Evolutionary conservation across 2,329 filamentous ascomycete genomes (phyloP).

Genomic region (Aspergillus versicolor): DNA sequence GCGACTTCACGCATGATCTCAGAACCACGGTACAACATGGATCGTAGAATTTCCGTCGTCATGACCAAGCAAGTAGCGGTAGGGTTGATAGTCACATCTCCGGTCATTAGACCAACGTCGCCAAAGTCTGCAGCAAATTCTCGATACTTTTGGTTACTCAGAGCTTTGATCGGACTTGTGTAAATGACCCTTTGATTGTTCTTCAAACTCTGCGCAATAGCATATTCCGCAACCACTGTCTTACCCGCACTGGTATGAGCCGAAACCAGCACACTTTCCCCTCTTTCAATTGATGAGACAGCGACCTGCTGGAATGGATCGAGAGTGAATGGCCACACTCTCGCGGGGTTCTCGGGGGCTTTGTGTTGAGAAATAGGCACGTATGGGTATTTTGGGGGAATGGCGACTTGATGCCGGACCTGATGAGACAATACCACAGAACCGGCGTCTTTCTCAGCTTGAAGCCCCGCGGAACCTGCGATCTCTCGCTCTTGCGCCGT

Average conservation of each 20-base stretch:
- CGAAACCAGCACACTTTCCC: slow-evolving; percentile 94
- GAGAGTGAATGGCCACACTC: slow-evolving; percentile 82
- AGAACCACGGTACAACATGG: slow-evolving; percentile 96
- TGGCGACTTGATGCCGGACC: slow-evolving; percentile 94
- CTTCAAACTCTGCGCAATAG: slow-evolving; percentile 94
- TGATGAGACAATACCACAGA: slow-evolving; percentile 85
- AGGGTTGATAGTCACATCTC: slow-evolving; percentile 98
- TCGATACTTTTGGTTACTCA: slow-evolving; percentile 98
- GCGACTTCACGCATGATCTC: slow-evolving; percentile 99
- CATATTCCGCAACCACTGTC: slow-evolving; percentile 97
- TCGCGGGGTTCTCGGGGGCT: slow-evolving; percentile 80
- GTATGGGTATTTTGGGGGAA: slow-evolving; percentile 92
- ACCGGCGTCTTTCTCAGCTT: slow-evolving; percentile 61
- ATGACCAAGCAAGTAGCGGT: slow-evolving; percentile 97
- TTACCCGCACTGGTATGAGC: slow-evolving; percentile 98
- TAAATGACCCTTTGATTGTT: slow-evolving; percentile 98
- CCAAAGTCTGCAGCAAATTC: slow-evolving; percentile 95
- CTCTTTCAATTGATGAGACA: slow-evolving; percentile 90
- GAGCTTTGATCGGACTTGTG: slow-evolving; percentile 96
- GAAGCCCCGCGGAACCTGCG: slow-evolving; percentile 71
- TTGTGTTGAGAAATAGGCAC: slow-evolving; percentile 94
- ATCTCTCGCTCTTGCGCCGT: slow-evolving; percentile 92
- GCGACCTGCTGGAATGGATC: slow-evolving; percentile 97
- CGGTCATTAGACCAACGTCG: slow-evolving; percentile 96
- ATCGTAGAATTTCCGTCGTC: slow-evolving; percentile 98